Base-by-base conservation (phyloP, 768 basidiomycete genomes). In the Agrocybe pediades region DNA sequence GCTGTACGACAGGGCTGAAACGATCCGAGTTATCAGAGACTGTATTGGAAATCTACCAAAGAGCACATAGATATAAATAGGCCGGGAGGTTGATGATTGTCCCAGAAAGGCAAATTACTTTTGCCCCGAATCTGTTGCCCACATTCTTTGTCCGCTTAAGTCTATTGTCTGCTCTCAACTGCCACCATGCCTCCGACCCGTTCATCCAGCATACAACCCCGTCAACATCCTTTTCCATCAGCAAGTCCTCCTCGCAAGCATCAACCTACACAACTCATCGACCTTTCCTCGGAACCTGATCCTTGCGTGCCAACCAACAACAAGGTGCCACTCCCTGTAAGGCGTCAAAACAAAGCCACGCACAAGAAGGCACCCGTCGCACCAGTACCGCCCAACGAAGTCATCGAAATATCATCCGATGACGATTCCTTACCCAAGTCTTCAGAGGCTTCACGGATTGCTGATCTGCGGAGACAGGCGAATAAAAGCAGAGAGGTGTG, bases 401-500 rank as follows among this genome's bases (percentile, higher is more conserved):
- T 83, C 17, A 77, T 84, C 46, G 83, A 85, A 62, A 79, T 85
- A 51, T 81, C 79, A 1, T 82, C 81, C n/a, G 81, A 80, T 23
- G 83, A 85, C 15, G 44, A 49, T 23, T 36, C 49, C n/a, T 20
- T 45, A 9, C 48, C 48, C 21, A 20, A 57, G 5, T n/a, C 51
- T 17, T 51, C 53, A 24, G 59, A 66, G 24, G 25, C 66, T 7
- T 50, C 68, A 53, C 57, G 62, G 19, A 62, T 71, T 51, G 57
- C 62, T 15, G 68, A 73, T 17, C 65, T 80, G 30, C 72, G 72
- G 52, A 67, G 66, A 46, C 71, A 82, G 50, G 59, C 82, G 15
- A 73, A 69, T 45, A 74, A 65, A 41, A 59, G 80, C 9, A 72
- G 75, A 62, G 73, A 78, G 62, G 84, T 83, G 27, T 8, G 70